These are phyloP conservation scores for Saccharomyces hybrid DNA, from an alignment of 1,139 yeast species.

Conservation along the genomic window DNA sequence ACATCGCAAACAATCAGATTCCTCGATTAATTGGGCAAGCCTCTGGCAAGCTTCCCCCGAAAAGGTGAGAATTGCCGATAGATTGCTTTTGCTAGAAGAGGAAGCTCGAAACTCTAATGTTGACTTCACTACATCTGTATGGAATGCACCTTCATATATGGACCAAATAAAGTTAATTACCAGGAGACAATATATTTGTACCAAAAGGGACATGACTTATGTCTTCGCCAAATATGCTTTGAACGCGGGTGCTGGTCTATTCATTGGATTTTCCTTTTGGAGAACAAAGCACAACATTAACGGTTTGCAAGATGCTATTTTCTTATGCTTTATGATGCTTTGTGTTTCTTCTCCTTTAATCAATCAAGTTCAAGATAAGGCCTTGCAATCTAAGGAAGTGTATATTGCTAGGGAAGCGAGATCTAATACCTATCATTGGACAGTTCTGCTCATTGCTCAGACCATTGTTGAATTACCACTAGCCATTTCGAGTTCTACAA, in stretches of 20 bases:
- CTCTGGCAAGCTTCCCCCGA: slow-evolving; percentile 40
- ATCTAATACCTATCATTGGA: slow-evolving; percentile 59
- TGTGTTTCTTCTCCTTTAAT: no score
- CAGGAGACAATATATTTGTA: slow-evolving; percentile 31
- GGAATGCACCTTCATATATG: slow-evolving; percentile 29
- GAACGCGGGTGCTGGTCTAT: slow-evolving; percentile 41
- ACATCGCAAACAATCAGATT: slow-evolving; percentile 1
- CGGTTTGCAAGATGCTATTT: no score
- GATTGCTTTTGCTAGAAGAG: slow-evolving; percentile 24
- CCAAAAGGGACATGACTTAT: slow-evolving; percentile 41
- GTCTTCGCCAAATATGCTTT: slow-evolving; percentile 37
- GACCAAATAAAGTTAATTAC: slow-evolving; percentile 30
- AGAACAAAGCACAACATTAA: no score
- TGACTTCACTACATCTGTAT: slow-evolving; percentile 31
- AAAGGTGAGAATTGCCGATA: slow-evolving; percentile 17
- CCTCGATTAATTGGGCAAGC: slow-evolving; percentile 37
- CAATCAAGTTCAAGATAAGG: slow-evolving; percentile 34
- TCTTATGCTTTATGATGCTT: no score
- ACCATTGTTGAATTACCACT: slow-evolving; percentile 46
- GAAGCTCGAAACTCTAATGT: slow-evolving; percentile 15
- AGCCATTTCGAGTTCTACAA: slow-evolving; percentile 40
- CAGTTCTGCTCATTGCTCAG: slow-evolving; percentile 45
- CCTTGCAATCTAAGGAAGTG: slow-evolving; percentile 45
- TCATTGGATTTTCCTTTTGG: no score
- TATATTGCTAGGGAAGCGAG: slow-evolving; percentile 54